These are phyloP conservation scores for Triangularia verruculosa DNA, from an alignment of 2,329 filamentous ascomycete genomes.

Conservation along the genomic window DNA sequence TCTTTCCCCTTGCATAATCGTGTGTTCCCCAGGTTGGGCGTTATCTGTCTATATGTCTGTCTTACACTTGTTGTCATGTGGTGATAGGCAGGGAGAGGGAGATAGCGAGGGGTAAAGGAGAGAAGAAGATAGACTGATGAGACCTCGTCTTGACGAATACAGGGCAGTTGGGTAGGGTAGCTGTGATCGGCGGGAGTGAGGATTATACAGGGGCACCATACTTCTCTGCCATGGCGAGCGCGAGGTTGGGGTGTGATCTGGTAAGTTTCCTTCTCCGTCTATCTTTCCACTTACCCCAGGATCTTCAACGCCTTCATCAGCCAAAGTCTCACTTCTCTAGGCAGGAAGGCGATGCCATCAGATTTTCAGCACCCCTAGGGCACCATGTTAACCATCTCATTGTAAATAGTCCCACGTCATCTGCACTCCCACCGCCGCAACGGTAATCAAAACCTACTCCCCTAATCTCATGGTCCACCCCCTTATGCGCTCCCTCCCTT, in stretches of 20 bases:
- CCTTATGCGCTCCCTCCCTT: slow-evolving; percentile 66
- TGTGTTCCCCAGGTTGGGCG: background rate
- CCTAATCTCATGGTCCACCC: slow-evolving; percentile 99
- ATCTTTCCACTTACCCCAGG: background rate
- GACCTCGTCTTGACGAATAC: slow-evolving; percentile 1
- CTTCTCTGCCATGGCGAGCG: slow-evolving; percentile 96
- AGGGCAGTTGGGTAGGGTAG: slow-evolving; percentile 91
- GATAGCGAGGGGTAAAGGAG: background rate
- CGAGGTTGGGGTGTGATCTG: slow-evolving; percentile 86
- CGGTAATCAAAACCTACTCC: slow-evolving; percentile 95
- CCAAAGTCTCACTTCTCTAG: background rate
- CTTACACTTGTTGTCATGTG: background rate
- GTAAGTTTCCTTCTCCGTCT: slow-evolving; percentile 43
- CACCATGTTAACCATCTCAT: background rate
- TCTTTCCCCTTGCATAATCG: background rate
- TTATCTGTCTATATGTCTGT: background rate
- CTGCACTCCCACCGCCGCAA: slow-evolving; percentile 82
- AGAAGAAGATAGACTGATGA: background rate
- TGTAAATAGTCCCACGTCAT: slow-evolving; percentile 77
- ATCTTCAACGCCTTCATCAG: background rate
- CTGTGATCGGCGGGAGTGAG: slow-evolving; percentile 89
- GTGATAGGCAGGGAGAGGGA: background rate
- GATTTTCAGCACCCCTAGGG: background rate
- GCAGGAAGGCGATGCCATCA: no score
- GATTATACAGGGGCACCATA: slow-evolving; percentile 98